Evolutionary conservation across 2,329 filamentous ascomycete species (phyloP).

Genomic region (Seiridium unicorne): DNA sequence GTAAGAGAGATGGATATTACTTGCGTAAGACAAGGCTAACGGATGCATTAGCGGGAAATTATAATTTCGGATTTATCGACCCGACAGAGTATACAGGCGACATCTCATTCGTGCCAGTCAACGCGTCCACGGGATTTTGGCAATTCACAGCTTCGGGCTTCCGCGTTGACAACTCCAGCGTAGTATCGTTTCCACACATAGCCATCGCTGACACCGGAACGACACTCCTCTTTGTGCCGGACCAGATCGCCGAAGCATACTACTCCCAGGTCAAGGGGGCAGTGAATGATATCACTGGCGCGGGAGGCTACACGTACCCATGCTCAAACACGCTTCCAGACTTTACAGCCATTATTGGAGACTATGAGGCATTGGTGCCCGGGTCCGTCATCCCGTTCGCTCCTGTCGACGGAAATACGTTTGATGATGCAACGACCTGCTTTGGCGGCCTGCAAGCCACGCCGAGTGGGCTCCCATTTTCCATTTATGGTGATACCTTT

Average conservation of each 20-base stretch:
- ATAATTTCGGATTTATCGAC: conserved; percentile 50
- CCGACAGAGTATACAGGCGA: conserved; percentile 52
- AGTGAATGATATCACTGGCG: conserved; percentile 36
- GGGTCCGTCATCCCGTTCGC: conserved; percentile 43
- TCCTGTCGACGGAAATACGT: conserved; percentile 45
- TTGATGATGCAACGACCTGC: conserved; percentile 52
- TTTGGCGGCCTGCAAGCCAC: conserved; percentile 66
- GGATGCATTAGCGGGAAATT: conserved; percentile 26
- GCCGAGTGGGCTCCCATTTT: conserved; percentile 50
- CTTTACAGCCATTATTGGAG: conserved; percentile 25
- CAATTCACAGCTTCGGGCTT: conserved; percentile 57
- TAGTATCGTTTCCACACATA: conserved; percentile 19
- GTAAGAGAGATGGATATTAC: neutral
- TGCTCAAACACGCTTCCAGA: conserved; percentile 49
- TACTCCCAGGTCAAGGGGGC: conserved; percentile 55
- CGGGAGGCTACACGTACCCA: conserved; percentile 55
- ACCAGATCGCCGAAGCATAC: conserved; percentile 51
- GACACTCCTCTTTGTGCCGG: conserved; percentile 58
- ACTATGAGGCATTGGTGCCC: conserved; percentile 22
- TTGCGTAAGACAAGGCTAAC: neutral
- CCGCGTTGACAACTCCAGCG: conserved; percentile 39
- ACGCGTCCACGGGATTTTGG: conserved; percentile 61
- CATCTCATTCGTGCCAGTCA: conserved; percentile 55
- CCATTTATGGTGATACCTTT: conserved; percentile 70
- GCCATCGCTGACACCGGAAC: conserved; percentile 63